Base-by-base conservation (phyloP, 768 basidiomycete genomes). In the Psilocybe azurescens region DNA sequence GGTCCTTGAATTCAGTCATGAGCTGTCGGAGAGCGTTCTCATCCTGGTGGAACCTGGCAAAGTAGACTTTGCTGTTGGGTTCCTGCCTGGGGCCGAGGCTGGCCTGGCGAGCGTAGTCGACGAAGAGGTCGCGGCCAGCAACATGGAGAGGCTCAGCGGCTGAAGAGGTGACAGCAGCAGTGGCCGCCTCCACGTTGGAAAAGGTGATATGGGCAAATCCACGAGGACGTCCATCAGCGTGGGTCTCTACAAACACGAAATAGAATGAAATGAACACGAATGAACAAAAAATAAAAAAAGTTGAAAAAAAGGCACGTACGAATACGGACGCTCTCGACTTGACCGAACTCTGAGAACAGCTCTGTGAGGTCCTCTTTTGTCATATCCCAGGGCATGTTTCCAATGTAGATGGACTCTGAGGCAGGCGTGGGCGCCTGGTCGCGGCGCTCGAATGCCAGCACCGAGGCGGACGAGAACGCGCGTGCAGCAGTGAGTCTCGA, bases 351-450 rank as follows among this genome's bases (percentile, higher is more conserved):
- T 20, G 67, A 70, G 65, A 86, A 82, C 16, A 75, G 73, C 3
- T 78, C 75, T 44, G 71, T 59, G 10, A 88, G 52, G 49, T 85
- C 76, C 20, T 69, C 71, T 62, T 78, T 80, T 1, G 76, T 78
- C 41, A 73, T 66, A 16, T 67, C 73, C 69, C 74, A 90, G 53
- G 86, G 83, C n/a, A 88, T n/a, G 64, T 87, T 88, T 8, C 78
- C 82, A 33, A 86, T 65, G 48, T 73, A 87, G 53, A 87, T 66
- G 2, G 74, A 75, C 9, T 72, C 72, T n/a, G 70, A 73, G 5
- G 83, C 81, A 16, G 71, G 14, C 3, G 39, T 6, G 2, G 61
- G 24, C 20, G 7, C 9, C 38, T 30, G 13, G 9, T 33, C 38
- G 9, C 16, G 56, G 50, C 48, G 36, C 4, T 55, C 49, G 53